These are phyloP conservation scores for Verticillium alfalfae DNA, from an alignment of 2,329 filamentous ascomycete species.

Conservation along the genomic window DNA sequence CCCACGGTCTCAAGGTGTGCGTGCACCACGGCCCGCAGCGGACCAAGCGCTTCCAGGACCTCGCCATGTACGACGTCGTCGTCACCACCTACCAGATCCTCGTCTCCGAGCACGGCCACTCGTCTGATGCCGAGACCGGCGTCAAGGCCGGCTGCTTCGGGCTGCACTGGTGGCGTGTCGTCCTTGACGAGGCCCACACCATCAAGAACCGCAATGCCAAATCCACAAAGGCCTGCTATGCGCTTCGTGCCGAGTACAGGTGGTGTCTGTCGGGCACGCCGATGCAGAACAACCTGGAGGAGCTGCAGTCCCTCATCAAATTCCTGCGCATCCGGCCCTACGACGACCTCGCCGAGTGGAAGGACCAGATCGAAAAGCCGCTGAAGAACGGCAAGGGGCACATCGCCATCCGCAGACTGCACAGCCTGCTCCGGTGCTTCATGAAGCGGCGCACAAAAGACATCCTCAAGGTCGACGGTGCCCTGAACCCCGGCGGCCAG, in stretches of 20 bases:
- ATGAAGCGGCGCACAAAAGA: conserved; percentile 99
- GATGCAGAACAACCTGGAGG: conserved; percentile 97
- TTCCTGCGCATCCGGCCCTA: conserved; percentile 92
- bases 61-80: conserved; percentile 87
- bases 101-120: conserved; percentile 79
- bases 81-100: conserved; percentile 96
- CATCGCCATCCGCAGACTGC: conserved; percentile 80
- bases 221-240: conserved; percentile 86
- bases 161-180: conserved; percentile 89
- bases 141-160: conserved; percentile 81
- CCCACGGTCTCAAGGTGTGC: conserved; percentile 70
- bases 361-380: conserved; percentile 81
- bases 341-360: conserved; percentile 80
- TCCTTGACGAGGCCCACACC: conserved; percentile 93
- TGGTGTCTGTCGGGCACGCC: conserved; percentile 97
- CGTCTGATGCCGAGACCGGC: conserved; percentile 53
- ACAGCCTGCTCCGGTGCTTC: conserved; percentile 81
- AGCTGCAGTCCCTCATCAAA: conserved; percentile 86
- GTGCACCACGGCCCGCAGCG: conserved; percentile 88
- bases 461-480: conserved; percentile 83
- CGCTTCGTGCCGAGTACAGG: conserved; percentile 76
- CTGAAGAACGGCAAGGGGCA: conserved; percentile 88
- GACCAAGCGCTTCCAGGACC: conserved; percentile 69
- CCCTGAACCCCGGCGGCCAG: conserved; percentile 71
- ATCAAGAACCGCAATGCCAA: conserved; percentile 99